phyloP scores from a whole-genome alignment of 352 stramenopile genomes.

The Globisporangium uncinulatum region DNA sequence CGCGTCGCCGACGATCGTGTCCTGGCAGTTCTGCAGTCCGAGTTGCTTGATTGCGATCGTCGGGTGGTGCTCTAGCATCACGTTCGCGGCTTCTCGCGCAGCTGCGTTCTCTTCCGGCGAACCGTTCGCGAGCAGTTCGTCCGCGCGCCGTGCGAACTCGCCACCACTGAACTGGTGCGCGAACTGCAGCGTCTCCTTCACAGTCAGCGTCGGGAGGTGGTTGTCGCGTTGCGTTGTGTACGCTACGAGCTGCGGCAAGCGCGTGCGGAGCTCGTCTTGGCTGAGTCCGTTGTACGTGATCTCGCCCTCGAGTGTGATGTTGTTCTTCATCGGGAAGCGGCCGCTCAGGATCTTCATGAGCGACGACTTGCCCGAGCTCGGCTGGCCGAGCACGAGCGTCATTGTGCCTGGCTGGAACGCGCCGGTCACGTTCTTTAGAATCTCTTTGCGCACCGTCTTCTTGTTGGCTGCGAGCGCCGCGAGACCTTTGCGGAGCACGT shows the following conservation, averaged over 20 bases:
- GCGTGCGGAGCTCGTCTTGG: slow-evolving; percentile 8
- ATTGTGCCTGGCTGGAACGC: slow-evolving; percentile 28
- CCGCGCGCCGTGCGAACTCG: slow-evolving; percentile 11
- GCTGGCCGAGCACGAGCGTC: slow-evolving; percentile 25
- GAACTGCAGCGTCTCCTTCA: slow-evolving; percentile 50
- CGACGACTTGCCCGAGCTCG: slow-evolving; percentile 16
- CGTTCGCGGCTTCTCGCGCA: slow-evolving; percentile 4
- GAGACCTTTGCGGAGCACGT: slow-evolving; percentile 13
- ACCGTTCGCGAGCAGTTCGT: slow-evolving; percentile 22
- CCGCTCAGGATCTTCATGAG: slow-evolving; percentile 32
- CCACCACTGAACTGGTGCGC: slow-evolving; percentile 27
- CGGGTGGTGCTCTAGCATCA: slow-evolving; percentile 11
- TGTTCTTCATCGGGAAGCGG: slow-evolving; percentile 19
- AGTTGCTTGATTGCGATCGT: slow-evolving; percentile 7
- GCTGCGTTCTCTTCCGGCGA: slow-evolving; percentile 17
- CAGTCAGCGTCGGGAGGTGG: slow-evolving; percentile 76
- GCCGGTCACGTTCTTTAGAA: background rate
- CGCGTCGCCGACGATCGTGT: slow-evolving; percentile 26
- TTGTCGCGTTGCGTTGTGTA: slow-evolving; percentile 51
- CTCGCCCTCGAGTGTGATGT: slow-evolving; percentile 17
- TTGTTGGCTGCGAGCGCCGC: background rate
- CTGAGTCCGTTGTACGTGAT: slow-evolving; percentile 28
- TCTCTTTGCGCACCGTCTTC: background rate
- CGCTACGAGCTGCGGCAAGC: slow-evolving; percentile 19
- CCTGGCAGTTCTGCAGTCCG: slow-evolving; percentile 5